Evolutionary conservation across 106 monocot genomes (phyloP).

Genomic region (Acanthochlamys bracteata): DNA sequence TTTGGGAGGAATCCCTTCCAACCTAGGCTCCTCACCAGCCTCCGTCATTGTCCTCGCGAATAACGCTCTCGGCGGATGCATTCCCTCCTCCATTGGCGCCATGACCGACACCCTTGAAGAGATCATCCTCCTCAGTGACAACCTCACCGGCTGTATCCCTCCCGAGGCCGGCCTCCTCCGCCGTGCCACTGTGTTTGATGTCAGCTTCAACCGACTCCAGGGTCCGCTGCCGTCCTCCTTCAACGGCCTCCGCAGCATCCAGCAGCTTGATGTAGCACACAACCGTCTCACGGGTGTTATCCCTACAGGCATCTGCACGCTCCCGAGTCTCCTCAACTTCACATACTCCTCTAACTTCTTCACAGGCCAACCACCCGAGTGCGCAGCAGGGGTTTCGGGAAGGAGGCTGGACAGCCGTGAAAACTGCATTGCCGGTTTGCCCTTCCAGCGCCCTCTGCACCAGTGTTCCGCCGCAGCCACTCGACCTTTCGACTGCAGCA

Average conservation of each 20-base stretch:
- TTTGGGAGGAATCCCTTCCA: conserved; percentile 32
- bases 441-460: conserved; percentile 12
- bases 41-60: conserved; percentile 64
- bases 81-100: conserved; percentile 45
- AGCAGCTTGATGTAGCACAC: conserved; percentile 58
- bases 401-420: conserved; percentile 15
- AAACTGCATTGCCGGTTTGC: conserved; percentile 48
- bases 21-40: conserved; percentile 47
- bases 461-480: conserved; percentile 20
- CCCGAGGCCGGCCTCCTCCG: conserved; percentile 41
- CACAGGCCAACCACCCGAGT: conserved; percentile 28
- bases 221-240: conserved; percentile 32
- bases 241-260: conserved; percentile 15
- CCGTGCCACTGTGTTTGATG: conserved; percentile 42
- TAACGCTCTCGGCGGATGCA: conserved; percentile 50
- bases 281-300: conserved; percentile 37
- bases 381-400: not conserved
- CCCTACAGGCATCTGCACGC: conserved; percentile 24
- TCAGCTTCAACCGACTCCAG: conserved; percentile 40
- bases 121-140: conserved; percentile 45
- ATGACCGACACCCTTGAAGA: conserved; percentile 52
- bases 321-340: conserved; percentile 47
- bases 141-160: conserved; percentile 52
- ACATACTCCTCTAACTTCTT: conserved; percentile 60
- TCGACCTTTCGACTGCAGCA: conserved; percentile 39